Base-by-base conservation (phyloP, 768 basidiomycete genomes). In the Chiua virens region DNA sequence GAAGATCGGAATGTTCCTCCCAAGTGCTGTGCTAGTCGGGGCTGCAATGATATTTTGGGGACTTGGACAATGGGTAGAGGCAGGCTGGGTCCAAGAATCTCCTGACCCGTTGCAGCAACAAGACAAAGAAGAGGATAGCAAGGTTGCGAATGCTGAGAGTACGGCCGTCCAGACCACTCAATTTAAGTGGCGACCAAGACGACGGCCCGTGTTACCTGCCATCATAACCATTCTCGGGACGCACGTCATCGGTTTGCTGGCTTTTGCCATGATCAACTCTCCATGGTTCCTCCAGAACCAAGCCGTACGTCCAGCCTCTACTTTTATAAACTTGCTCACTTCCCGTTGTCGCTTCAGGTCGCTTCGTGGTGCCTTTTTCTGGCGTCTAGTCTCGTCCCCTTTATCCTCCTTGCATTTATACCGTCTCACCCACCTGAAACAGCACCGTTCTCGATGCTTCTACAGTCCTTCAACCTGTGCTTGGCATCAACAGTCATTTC, bases 1-100 rank as follows among this genome's bases (percentile, higher is more conserved):
- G 59, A 90, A 95, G 65, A 92, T 98, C 25, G 95, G 94, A 3
- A 82, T 76, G 60, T 99, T 92, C 69, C 78, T 99, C 8, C 95
- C 96, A 0, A 91, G 90, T 49, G 90, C 83, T 1, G 79, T 98
- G 34, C 66, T 98, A 4, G 79, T 97, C 48, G 89, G 91, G 34
- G 79, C 90, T 13, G 87, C 86, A 1, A 80, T 97, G 77, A 89
- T 96, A 70, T 82, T 97, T 58, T 79, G 81, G 36, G 97, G 96
- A 0, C 74, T 99, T 42, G 72, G 75, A 35, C 73, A 73, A 35
- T 94, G 89, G 94, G 79, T 81, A 9, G 76, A 78, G 35, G 81
- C 81, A 28, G 86, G 80, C 1, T 89, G 85, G 84, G 39, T 63
- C n/a, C 52, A 51, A 28, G 45, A 47, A 2, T 48, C 44, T 11